Percentiles rank a stretch among this genome's conserved stretches.
Conservation (phyloP, 768 basidiomycete species). For the Russula emetica region DNA sequence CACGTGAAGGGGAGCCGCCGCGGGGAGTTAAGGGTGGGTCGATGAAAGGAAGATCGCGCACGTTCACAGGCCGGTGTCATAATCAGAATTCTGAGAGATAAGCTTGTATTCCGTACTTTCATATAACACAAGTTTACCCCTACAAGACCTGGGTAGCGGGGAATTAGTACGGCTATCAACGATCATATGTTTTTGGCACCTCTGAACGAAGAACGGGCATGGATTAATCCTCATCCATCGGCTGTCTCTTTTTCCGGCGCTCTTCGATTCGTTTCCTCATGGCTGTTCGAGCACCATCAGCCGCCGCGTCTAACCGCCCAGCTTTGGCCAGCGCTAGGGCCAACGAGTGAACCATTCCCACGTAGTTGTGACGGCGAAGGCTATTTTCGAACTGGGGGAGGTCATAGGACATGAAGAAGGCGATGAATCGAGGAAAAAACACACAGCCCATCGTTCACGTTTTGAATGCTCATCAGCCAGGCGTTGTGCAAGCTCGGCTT, state of each 20-base stretch:
- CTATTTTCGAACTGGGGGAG: conserved; percentile 75
- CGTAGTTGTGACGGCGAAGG: conserved; percentile 79
- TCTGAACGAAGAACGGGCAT: not conserved
- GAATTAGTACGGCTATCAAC: conserved; percentile 12
- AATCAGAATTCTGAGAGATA: conserved; percentile 14
- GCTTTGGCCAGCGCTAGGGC: conserved; percentile 69
- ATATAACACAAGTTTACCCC: conserved; percentile 17
- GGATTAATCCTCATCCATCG: conserved; percentile 43
- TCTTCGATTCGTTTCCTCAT: conserved; percentile 44
- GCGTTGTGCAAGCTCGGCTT: conserved; percentile 50
- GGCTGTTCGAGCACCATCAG: conserved; percentile 42
- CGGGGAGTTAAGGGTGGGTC: not conserved
- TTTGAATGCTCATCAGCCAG: conserved; percentile 68
- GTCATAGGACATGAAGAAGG: conserved; percentile 16
- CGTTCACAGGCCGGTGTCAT: not conserved
- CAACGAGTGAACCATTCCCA: conserved; percentile 73
- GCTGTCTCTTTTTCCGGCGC: conserved; percentile 39
- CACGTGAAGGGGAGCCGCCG: not conserved
- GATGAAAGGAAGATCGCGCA: not conserved
- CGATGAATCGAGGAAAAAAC: conserved; percentile 32
- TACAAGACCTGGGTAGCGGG: conserved; percentile 5
- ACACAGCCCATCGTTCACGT: conserved; percentile 76
- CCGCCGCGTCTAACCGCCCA: conserved; percentile 53
- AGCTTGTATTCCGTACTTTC: conserved; percentile 12
- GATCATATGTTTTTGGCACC: conserved; percentile 4